A percentile compares a stretch with the other conserved stretches of the same genome.
Evolutionary conservation across 768 basidiomycete genomes (phyloP).

Genomic region (Hygrocybe punicea): DNA sequence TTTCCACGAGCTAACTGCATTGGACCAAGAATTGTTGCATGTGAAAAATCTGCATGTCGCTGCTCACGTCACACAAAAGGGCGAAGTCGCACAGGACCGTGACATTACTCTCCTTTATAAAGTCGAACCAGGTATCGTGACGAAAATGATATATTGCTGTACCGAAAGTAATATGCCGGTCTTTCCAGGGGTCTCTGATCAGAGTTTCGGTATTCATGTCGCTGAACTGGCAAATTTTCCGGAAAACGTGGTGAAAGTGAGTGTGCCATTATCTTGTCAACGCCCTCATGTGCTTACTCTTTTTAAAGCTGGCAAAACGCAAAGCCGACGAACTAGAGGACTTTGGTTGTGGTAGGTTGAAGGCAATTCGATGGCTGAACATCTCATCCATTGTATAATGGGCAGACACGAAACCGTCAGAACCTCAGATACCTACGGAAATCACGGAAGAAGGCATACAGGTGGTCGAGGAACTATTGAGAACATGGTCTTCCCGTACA

Average conservation of each 20-base stretch:
- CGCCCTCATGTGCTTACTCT: background rate
- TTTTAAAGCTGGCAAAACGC: conserved; percentile 71
- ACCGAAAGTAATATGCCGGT: too few relatives aligned
- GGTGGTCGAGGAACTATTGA: conserved; percentile 76
- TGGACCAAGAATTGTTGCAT: conserved; percentile 80
- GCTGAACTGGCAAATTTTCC: conserved; percentile 98
- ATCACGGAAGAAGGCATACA: conserved; percentile 75
- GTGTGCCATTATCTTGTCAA: conserved; percentile 12
- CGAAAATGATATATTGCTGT: too few relatives aligned
- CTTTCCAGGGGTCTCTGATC: conserved; percentile 77
- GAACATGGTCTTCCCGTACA: conserved; percentile 49
- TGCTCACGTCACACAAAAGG: conserved; percentile 83
- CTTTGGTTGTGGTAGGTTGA: conserved; percentile 53
- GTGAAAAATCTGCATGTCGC: conserved; percentile 96
- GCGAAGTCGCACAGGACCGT: conserved; percentile 57
- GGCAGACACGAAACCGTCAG: conserved; percentile 27
- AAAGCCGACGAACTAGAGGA: conserved; percentile 92
- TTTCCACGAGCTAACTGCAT: conserved; percentile 93
- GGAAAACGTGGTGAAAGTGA: conserved; percentile 83
- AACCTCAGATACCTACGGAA: conserved; percentile 50
- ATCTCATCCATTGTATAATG: background rate
- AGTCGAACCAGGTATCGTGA: conserved; percentile 75
- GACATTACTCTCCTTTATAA: conserved; percentile 94
- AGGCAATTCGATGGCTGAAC: background rate
- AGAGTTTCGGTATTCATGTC: conserved; percentile 98